Conservation (phyloP, 148 eudicot species). For the Spergularia marina region DNA sequence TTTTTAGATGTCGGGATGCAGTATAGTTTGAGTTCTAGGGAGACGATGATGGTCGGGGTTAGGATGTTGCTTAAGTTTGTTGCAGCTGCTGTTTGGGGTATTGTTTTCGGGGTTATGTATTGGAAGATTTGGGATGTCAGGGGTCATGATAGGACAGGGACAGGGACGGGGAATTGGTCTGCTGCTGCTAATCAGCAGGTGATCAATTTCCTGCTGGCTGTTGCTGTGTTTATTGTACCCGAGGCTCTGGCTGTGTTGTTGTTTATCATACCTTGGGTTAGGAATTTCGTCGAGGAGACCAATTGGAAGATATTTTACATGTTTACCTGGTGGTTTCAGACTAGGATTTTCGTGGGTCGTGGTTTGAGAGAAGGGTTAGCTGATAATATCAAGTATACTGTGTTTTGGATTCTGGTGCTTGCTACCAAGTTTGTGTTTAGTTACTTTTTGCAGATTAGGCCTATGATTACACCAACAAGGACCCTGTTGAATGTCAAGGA, state of each 20-base stretch:
- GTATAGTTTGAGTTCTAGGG: slow-evolving; percentile 71
- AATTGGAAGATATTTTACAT: slow-evolving; percentile 80
- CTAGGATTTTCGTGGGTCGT: slow-evolving; percentile 75
- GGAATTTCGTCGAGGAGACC: slow-evolving; percentile 74
- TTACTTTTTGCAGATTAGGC: slow-evolving; percentile 80
- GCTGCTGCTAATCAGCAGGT: slow-evolving; percentile 48
- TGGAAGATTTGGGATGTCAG: slow-evolving; percentile 59
- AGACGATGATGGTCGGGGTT: slow-evolving; percentile 64
- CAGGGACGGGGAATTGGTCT: slow-evolving; percentile 34
- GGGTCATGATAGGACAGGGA: slow-evolving; percentile 28
- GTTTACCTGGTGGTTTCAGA: slow-evolving; percentile 95
- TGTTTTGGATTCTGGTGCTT: slow-evolving; percentile 85
- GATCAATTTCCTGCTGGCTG: slow-evolving; percentile 51
- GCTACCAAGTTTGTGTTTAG: slow-evolving; percentile 73
- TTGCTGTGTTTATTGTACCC: slow-evolving; percentile 55
- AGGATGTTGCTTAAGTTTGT: slow-evolving; percentile 72
- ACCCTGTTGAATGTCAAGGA: slow-evolving; percentile 39
- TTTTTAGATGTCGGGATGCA: slow-evolving; percentile 73
- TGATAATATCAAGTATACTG: slow-evolving; percentile 68
- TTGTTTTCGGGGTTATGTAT: slow-evolving; percentile 61
- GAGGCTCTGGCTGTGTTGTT: slow-evolving; percentile 63
- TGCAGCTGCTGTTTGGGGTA: slow-evolving; percentile 58
- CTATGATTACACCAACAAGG: slow-evolving; percentile 70
- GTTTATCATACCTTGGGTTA: slow-evolving; percentile 72
- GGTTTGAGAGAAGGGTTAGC: slow-evolving; percentile 83